A percentile compares a stretch with the other conserved stretches of the same genome.
phyloP scores from a whole-genome alignment of 192 early-diverging fungal genomes.

The Umbelopsis sp. region DNA sequence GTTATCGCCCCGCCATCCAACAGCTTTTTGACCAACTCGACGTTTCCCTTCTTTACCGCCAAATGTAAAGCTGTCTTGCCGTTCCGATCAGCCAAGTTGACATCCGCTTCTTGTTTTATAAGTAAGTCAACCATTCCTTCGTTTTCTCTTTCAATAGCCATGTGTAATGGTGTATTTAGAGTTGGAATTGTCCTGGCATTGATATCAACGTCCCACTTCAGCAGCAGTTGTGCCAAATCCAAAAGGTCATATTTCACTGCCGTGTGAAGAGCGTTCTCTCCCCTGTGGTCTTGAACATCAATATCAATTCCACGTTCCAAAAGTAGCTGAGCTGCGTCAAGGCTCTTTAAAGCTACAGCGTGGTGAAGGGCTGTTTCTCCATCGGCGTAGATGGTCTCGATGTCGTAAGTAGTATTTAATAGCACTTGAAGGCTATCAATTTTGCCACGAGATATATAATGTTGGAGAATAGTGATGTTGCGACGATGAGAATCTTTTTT shows the following conservation, averaged over 20 bases:
- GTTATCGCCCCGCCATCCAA: no score
- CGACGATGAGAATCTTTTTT: not conserved
- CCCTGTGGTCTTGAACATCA: not conserved
- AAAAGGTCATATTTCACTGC: not conserved
- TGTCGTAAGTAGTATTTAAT: not conserved
- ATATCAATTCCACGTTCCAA: not conserved
- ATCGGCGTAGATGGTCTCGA: not conserved
- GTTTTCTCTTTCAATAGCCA: not conserved
- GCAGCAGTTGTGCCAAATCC: not conserved
- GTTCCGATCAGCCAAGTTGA: not conserved
- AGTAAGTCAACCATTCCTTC: not conserved
- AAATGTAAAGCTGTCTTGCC: not conserved
- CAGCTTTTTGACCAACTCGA: no score
- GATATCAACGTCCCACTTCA: not conserved
- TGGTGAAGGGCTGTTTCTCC: not conserved
- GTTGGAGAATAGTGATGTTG: not conserved
- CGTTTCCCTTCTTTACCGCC: not conserved
- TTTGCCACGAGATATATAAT: not conserved
- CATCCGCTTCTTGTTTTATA: not conserved
- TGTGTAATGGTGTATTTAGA: not conserved
- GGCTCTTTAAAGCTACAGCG: not conserved
- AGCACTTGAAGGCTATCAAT: not conserved
- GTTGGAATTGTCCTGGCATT: not conserved
- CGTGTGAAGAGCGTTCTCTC: not conserved
- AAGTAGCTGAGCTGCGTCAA: not conserved